These are phyloP conservation scores for Artemisia argyi DNA, from an alignment of 129 eudicot species.

Conservation along the genomic window DNA sequence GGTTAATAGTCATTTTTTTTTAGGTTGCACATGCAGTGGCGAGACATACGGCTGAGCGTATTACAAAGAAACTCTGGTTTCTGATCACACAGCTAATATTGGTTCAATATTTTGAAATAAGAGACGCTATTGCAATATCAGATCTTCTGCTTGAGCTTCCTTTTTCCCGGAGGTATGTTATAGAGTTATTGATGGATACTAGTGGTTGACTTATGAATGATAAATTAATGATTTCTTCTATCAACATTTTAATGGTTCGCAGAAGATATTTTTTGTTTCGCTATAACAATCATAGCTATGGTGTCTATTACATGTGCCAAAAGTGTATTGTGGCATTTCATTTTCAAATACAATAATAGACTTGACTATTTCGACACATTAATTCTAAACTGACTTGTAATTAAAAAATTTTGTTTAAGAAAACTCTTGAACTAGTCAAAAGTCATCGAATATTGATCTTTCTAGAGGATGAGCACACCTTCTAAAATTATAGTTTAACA, in stretches of 20 bases:
- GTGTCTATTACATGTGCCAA: too few relatives aligned
- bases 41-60: not conserved
- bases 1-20: not conserved
- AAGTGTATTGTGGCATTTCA: too few relatives aligned
- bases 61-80: not conserved
- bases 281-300: not conserved
- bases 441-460: too few relatives aligned
- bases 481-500: too few relatives aligned
- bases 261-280: not conserved
- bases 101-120: not conserved
- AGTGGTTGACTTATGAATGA: not conserved
- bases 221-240: not conserved
- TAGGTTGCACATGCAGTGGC: conserved; percentile 12
- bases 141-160: not conserved
- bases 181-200: not conserved
- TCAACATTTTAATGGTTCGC: not conserved
- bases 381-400: too few relatives aligned
- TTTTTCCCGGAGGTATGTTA: not conserved
- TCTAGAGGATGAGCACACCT: too few relatives aligned
- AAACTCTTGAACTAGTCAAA: too few relatives aligned
- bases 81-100: not conserved
- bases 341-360: too few relatives aligned
- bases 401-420: too few relatives aligned
- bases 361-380: too few relatives aligned
- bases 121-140: not conserved